Percentiles rank a stretch among this genome's conserved stretches.
Evolutionary conservation across 108 stramenopile species (phyloP).

Genomic region (Aurantiochytrium sp.): DNA sequence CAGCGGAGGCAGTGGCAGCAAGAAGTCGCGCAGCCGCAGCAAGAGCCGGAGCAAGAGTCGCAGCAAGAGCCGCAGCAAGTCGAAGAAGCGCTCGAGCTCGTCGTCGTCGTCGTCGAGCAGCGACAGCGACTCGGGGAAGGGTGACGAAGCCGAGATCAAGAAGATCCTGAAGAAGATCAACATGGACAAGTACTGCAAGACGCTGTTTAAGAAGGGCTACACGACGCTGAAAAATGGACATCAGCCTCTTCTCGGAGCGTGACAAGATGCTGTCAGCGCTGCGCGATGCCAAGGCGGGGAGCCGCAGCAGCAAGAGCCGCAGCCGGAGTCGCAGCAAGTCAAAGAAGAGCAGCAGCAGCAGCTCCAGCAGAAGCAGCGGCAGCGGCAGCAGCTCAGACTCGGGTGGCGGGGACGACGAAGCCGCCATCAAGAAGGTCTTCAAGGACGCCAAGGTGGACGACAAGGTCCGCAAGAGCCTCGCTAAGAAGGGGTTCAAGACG

Average conservation of each 20-base stretch:
- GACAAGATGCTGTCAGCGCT: background rate
- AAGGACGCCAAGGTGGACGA: background rate
- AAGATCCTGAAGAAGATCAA: background rate
- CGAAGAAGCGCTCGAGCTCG: background rate
- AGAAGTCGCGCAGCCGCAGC: background rate
- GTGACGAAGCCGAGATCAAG: slow-evolving; percentile 14
- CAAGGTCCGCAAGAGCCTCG: background rate
- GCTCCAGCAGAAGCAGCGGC: background rate
- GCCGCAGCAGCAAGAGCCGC: background rate
- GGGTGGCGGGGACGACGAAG: background rate
- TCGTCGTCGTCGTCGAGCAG: background rate
- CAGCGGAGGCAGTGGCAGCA: too few relatives aligned
- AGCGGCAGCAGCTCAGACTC: background rate
- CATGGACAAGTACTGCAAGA: background rate
- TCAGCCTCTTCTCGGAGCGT: background rate
- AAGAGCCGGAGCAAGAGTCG: background rate
- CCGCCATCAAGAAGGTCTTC: background rate
- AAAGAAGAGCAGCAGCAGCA: background rate
- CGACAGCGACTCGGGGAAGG: background rate
- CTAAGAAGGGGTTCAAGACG: background rate
- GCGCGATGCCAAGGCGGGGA: background rate
- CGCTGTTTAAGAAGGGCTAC: background rate
- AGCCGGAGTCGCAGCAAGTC: slow-evolving; percentile 5
- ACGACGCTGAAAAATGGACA: background rate
- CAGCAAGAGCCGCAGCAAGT: background rate